A percentile compares a stretch with the other conserved stretches of the same genome.
Conservation (phyloP, 2,329 filamentous ascomycete species). For the Ophiostoma perfectum region DNA sequence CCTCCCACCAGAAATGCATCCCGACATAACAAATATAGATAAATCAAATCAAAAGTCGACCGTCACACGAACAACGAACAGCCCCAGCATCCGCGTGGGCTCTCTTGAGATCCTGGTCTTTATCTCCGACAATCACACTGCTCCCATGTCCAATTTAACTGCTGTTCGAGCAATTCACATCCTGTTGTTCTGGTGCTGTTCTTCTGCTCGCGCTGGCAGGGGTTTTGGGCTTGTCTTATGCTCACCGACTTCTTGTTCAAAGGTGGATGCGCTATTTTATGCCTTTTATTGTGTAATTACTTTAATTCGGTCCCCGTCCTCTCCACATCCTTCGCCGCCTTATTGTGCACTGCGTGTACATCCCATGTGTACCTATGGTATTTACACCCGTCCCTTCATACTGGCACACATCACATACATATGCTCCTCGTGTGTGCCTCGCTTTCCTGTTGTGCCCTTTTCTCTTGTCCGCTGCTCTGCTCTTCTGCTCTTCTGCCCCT, state of each 20-base stretch:
- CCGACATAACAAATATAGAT: neutral
- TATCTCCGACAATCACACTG: neutral
- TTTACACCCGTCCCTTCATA: neutral
- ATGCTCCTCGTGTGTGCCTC: neutral
- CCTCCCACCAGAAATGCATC: neutral
- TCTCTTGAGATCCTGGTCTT: too few species aligned
- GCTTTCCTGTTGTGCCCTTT: constrained; percentile 8
- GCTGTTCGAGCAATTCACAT: too few species aligned
- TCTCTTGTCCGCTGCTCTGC: neutral
- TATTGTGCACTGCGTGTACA: neutral
- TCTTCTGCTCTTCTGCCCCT: neutral
- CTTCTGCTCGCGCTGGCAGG: neutral
- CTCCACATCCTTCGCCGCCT: constrained; percentile 13
- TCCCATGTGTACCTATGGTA: constrained; percentile 1
- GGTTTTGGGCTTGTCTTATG: constrained; percentile 26
- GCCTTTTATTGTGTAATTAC: constrained; percentile 11
- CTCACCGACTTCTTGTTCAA: constrained; percentile 33
- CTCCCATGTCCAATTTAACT: too few species aligned
- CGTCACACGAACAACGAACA: neutral
- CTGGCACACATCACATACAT: constrained; percentile 3
- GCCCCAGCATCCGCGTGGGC: too few species aligned
- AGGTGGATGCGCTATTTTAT: constrained; percentile 21
- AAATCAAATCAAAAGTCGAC: neutral
- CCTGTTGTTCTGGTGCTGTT: neutral
- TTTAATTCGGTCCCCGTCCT: constrained; percentile 16